Base-by-base conservation (phyloP, 805 yeast genomes). In the Nakazawaea ishiwadae region DNA sequence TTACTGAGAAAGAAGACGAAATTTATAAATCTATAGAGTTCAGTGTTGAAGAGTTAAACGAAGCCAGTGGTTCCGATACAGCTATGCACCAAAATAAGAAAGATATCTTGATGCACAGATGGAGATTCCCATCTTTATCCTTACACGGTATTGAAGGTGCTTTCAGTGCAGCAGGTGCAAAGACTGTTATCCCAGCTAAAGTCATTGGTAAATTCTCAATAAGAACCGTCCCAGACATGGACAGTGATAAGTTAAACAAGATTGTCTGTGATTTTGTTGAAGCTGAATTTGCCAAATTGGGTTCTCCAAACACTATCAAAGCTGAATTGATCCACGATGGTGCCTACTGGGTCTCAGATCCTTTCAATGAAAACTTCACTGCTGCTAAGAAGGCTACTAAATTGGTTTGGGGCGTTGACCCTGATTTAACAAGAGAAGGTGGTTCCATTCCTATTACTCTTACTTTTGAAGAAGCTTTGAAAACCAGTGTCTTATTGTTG, bases 141-240 rank as follows among this genome's bases (percentile, higher is more conserved):
- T 64, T 93, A 51, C 99, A 93, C 65, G 99, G 99, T 52, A 76
- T 93, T 42, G 99, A 93, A 67, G 99, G 99, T 49, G 99, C 98
- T 5, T 93, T 93, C 64, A 81, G 84, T 36, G 91, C 85, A 33
- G 75, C 84, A 35, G 99, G 99, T 50, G 99, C 98, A 44, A 93
- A 93, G 72, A 93, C 99, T 26, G 99, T 93, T 39, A 93, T 93
- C 51, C 99, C 99, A 27, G 86, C 96, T 37, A 84, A 82, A 60
- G 98, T 93, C 26, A 65, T 70, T 40, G 99, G 99, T 56, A 93
- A 93, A 69, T 93, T 93, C 62, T 86, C 96, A 27, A 90, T 93
- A 56, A 80, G 99, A 73, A 93, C 99, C 16, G 99, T 93, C 28
- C 99, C 99, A 43, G 75, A 93, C 66, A 91, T 93, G 58, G 86